Evolutionary conservation across 2,329 filamentous ascomycete species (phyloP), one percentile per base, ranked within the genome.

Genomic region (Colletotrichum kahawae): DNA sequence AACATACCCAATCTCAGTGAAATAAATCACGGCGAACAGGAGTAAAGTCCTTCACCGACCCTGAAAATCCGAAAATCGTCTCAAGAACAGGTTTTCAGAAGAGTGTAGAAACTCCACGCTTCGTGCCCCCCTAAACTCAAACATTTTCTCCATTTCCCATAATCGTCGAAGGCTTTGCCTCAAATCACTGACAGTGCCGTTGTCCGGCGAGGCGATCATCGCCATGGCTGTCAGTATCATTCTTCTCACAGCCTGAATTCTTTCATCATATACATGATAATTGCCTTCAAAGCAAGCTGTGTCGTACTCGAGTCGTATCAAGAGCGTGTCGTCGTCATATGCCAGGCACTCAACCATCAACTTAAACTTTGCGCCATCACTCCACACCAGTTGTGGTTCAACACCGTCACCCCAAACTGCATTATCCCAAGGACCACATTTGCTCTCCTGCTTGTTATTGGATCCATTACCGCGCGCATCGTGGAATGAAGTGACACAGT

Each of bases 401-500:
- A 66, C 27, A n/a, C 36, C 62, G 4, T 29, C 36, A 6, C 62
- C 62, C 62, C 62, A 65, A 8, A 18, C 36, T 24, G 36, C 13
- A 18, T 48, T 65, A 21, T 38, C 29, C 62, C 62, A 65, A 10
- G 62, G 62, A 31, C 36, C 24, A 4, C 36, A 27, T 21, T 38
- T 33, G 29, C 29, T 24, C 16, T 51, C 38, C 27, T 31, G 24
- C 24, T 16, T 33, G 2, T 5, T 21, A 4, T 18, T 51, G 3
- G 4, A 51, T 51, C 43, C 43, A 21, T 51, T 51, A 51, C 38
- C 10, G 12, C 60, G 60, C 14, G 70, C 36, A 34, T 79, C 77
- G 70, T 80, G 79, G 57, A 79, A 79, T 3, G 79, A 77, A 3
- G 79, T 79, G 72, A 80, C 76, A 56, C 68, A 59, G 60, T 81